Evolutionary conservation across 129 eudicot genomes (phyloP).

Genomic region (Gnaphalium uliginosum): DNA sequence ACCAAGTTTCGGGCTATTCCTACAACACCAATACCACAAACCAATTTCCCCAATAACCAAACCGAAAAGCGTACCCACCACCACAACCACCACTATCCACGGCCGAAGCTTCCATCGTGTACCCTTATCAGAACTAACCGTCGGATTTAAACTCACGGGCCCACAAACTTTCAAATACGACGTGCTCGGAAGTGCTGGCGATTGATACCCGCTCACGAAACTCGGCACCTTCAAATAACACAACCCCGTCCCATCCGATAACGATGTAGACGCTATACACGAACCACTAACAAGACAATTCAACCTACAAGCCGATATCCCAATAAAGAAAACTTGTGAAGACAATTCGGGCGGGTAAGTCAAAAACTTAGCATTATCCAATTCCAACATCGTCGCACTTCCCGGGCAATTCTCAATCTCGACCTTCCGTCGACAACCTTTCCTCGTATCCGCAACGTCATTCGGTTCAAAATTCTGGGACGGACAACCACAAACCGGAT

Average conservation of each 20-base stretch:
- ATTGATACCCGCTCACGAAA: slow-evolving; percentile 73
- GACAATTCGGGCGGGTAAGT: slow-evolving; percentile 63
- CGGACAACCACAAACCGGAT: slow-evolving; percentile 76
- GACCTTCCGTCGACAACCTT: slow-evolving; percentile 75
- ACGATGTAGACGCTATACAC: slow-evolving; percentile 77
- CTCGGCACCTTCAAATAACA: slow-evolving; percentile 61
- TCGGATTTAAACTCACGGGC: slow-evolving; percentile 51
- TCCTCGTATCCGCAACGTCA: slow-evolving; percentile 48
- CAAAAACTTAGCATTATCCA: slow-evolving; percentile 62
- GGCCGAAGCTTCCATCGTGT: slow-evolving; percentile 52
- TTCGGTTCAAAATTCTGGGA: slow-evolving; percentile 68
- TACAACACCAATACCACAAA: slow-evolving; percentile 79
- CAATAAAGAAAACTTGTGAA: slow-evolving; percentile 53
- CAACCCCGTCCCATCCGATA: slow-evolving; percentile 82
- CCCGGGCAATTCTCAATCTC: slow-evolving; percentile 66
- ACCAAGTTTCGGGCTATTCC: slow-evolving; percentile 61
- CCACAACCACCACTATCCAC: slow-evolving; percentile 71
- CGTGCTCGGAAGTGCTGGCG: slow-evolving; percentile 85
- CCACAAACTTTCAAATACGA: slow-evolving; percentile 79
- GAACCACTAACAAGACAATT: slow-evolving; percentile 62
- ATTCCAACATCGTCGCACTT: slow-evolving; percentile 53
- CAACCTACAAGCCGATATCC: slow-evolving; percentile 63
- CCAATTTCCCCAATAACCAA: slow-evolving; percentile 50
- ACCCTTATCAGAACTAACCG: neutral
- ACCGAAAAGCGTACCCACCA: slow-evolving; percentile 52